Conservation (phyloP, 352 stramenopile species). For the Pythium volutum region DNA sequence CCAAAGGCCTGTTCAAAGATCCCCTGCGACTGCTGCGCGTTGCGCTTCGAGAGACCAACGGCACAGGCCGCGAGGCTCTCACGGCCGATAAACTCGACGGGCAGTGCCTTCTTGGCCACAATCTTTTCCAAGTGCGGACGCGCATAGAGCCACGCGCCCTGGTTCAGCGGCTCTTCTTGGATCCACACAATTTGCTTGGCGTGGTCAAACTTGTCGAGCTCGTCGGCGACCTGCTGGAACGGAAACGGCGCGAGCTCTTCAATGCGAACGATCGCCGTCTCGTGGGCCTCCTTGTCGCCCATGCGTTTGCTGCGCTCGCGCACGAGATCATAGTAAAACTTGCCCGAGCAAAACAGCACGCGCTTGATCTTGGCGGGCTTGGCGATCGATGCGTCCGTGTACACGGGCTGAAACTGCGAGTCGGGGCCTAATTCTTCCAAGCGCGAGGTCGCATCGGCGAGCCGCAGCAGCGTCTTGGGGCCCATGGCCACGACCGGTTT, state of each 20-base stretch:
- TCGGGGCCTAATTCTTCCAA: slow-evolving; percentile 58
- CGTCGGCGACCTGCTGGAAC: slow-evolving; percentile 55
- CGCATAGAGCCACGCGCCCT: slow-evolving; percentile 71
- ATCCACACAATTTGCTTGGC: slow-evolving; percentile 73
- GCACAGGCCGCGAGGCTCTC: slow-evolving; percentile 68
- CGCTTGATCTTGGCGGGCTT: slow-evolving; percentile 54
- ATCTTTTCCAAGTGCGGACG: slow-evolving; percentile 75
- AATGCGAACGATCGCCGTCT: slow-evolving; percentile 68
- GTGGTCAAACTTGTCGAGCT: slow-evolving; percentile 58
- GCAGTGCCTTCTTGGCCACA: slow-evolving; percentile 44
- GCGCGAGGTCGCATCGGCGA: slow-evolving; percentile 60
- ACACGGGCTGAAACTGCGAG: slow-evolving; percentile 65
- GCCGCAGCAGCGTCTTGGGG: slow-evolving; percentile 72
- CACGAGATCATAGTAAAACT: slow-evolving; percentile 86
- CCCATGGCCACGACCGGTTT: slow-evolving; percentile 78
- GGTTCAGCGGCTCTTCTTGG: slow-evolving; percentile 82
- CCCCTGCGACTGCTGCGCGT: slow-evolving; percentile 56
- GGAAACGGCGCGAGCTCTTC: slow-evolving; percentile 88
- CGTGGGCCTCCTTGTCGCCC: slow-evolving; percentile 29
- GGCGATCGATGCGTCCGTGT: slow-evolving; percentile 50
- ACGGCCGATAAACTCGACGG: slow-evolving; percentile 69
- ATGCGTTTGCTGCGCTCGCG: slow-evolving; percentile 52
- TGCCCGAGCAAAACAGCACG: slow-evolving; percentile 78
- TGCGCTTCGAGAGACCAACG: slow-evolving; percentile 70
- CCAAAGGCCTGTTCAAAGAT: slow-evolving; percentile 68